phyloP scores from a whole-genome alignment of 108 stramenopile species.

The Fragilariopsis cylindrus region DNA sequence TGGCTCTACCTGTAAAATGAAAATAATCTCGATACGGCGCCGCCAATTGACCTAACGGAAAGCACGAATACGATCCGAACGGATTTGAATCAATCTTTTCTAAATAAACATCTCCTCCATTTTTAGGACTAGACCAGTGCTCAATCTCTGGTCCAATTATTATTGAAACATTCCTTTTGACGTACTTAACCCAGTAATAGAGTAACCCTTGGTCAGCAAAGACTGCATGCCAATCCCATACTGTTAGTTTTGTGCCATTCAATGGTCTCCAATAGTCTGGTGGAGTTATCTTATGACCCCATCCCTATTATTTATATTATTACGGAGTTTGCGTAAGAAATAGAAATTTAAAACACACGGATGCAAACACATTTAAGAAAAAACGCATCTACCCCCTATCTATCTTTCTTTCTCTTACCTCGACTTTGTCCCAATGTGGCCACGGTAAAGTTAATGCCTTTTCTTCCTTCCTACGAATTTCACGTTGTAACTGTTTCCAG shows the following conservation, averaged over 20 bases:
- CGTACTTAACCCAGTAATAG: constrained; percentile 46
- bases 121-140: constrained; percentile 20
- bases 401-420: constrained; percentile 6
- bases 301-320: neutral
- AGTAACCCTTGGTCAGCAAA: constrained; percentile 60
- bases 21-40: constrained; percentile 41
- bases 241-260: neutral
- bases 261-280: constrained; percentile 22
- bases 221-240: constrained; percentile 46
- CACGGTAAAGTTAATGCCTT: constrained; percentile 19
- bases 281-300: constrained; percentile 33
- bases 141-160: constrained; percentile 28
- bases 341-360: neutral
- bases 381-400: neutral
- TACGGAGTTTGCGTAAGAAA: constrained; percentile 1
- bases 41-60: neutral
- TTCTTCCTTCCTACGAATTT: constrained; percentile 26
- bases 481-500: constrained; percentile 27
- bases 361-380: neutral
- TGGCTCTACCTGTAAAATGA: constrained; percentile 43
- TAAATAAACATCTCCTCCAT: constrained; percentile 4
- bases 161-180: constrained; percentile 27
- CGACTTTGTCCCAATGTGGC: constrained; percentile 30
- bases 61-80: neutral
- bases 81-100: neutral